Evolutionary conservation across 345 rosid genomes (phyloP), one percentile per base, ranked within the genome.

Genomic region (Stellera chamaejasme): DNA sequence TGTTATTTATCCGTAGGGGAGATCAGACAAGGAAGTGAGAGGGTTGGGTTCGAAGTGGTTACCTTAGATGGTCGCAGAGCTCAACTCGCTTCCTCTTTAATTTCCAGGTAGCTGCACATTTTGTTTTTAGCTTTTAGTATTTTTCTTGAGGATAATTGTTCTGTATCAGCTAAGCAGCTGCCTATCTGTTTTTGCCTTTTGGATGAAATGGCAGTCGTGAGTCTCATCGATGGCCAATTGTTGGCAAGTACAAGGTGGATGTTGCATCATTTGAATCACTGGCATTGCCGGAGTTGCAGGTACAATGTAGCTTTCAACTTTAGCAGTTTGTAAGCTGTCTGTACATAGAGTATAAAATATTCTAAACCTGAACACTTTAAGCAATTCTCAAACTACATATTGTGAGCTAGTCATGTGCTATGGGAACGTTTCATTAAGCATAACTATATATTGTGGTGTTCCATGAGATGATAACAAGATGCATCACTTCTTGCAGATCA

Each of bases 221-320:
- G 47, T 78, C 84, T 43, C 14, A 43, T 43, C 75, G 75, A 60
- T 87, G 95, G 84, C 91, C 88, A 13, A 66, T 64, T 14, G 95
- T 84, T 50, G 88, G 91, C 57, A 87, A 70, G 61, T 87, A 79
- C 64, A 84, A 70, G 70, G 91, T 87, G 13, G 88, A 87, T 56
- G 45, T 77, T 41, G 66, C 78, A 32, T 83, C 90, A 3, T 86
- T 86, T 12, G 90, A 86, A 64, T 75, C 90, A 1, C 42, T 86
- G 27, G 82, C 82, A n/a, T 75, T 83, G 72, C 91, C 95, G 2
- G 68, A 76, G 70, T 66, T 83, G 76, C 85, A 81, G 95, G 88
- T 19, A 19, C 23, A 19, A 19, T 19, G 23, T 19, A 19, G 23
- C 23, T 19, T 19, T 19, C 23, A 19, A 19, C 23, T 19, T 19